Evolutionary conservation across 768 basidiomycete species (phyloP).

Genomic region (Cystobasidiopsis lactophilus): DNA sequence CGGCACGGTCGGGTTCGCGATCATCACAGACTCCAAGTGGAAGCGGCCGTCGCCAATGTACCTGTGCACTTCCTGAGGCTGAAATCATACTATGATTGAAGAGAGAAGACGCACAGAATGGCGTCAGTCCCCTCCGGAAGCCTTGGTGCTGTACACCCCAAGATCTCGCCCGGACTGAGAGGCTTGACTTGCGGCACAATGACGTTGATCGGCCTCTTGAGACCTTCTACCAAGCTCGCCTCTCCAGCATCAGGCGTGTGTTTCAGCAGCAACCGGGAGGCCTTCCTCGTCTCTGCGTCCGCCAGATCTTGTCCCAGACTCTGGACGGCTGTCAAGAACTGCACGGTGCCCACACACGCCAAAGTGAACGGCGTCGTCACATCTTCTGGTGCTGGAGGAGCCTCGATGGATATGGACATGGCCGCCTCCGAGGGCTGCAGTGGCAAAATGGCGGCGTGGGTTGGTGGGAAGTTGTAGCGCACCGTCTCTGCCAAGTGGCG

Average conservation of each 20-base stretch:
- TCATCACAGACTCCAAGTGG: constrained; percentile 97
- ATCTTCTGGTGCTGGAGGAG: neutral
- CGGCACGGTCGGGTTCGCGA: constrained; percentile 83
- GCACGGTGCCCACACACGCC: constrained; percentile 88
- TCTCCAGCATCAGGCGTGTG: constrained; percentile 2
- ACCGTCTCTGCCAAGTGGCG: constrained; percentile 61
- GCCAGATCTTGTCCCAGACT: constrained; percentile 56
- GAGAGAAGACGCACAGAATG: constrained; percentile 43
- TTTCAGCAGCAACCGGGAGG: constrained; percentile 2
- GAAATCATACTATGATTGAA: neutral
- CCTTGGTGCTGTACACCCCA: constrained; percentile 85
- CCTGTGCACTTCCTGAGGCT: constrained; percentile 32
- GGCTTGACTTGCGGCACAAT: constrained; percentile 72
- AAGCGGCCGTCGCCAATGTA: constrained; percentile 97
- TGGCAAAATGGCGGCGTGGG: neutral
- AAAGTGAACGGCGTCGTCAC: constrained; percentile 36
- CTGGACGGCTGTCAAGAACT: constrained; percentile 85
- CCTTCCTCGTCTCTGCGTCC: constrained; percentile 7
- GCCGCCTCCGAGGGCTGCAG: no score
- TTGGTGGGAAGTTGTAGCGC: constrained; percentile 57
- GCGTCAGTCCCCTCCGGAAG: constrained; percentile 54
- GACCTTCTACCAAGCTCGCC: neutral
- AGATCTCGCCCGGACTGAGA: constrained; percentile 82
- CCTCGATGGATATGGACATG: no score
- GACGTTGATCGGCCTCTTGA: constrained; percentile 44